Evolutionary conservation across 495 filamentous ascomycete species (phyloP).

Genomic region (Penicillium arizonense): DNA sequence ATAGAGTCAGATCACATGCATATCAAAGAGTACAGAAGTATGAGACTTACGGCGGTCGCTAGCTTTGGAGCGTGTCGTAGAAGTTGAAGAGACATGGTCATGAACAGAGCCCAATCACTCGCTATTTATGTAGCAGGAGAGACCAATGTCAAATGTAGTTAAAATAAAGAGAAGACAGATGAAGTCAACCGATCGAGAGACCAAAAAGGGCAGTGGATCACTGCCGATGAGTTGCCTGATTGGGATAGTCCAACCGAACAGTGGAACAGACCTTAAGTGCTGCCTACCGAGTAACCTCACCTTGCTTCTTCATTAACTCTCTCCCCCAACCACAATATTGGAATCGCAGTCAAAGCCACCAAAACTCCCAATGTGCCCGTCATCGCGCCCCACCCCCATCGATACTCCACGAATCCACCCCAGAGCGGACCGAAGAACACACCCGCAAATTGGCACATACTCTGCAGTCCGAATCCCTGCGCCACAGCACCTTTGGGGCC

Average conservation of each 20-base stretch:
- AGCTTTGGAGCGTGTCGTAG: neutral
- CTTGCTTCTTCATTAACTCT: slow-evolving; percentile 4
- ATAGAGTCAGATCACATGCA: slow-evolving; percentile 4
- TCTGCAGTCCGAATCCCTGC: slow-evolving; percentile 58
- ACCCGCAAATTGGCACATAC: slow-evolving; percentile 55
- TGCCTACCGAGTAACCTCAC: slow-evolving; percentile 3
- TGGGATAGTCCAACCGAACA: slow-evolving; percentile 18
- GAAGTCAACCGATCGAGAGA: neutral
- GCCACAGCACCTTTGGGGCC: slow-evolving; percentile 53
- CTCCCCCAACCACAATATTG: slow-evolving; percentile 26
- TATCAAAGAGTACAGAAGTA: neutral
- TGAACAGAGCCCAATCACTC: no score
- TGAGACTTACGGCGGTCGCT: neutral
- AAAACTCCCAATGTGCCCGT: slow-evolving; percentile 29
- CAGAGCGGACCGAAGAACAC: slow-evolving; percentile 63
- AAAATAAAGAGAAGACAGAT: neutral
- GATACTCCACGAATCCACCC: slow-evolving; percentile 58
- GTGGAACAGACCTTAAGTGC: neutral
- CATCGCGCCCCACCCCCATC: slow-evolving; percentile 61
- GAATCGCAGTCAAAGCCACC: slow-evolving; percentile 22
- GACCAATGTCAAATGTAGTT: neutral
- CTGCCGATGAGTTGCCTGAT: slow-evolving; percentile 8
- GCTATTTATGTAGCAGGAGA: slow-evolving; percentile 1
- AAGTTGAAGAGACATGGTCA: neutral
- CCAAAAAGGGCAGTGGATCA: neutral